Evolutionary conservation across 2,329 filamentous ascomycete genomes (phyloP), one percentile per base, ranked within the genome.

Genomic region (Cladophialophora yegresii): DNA sequence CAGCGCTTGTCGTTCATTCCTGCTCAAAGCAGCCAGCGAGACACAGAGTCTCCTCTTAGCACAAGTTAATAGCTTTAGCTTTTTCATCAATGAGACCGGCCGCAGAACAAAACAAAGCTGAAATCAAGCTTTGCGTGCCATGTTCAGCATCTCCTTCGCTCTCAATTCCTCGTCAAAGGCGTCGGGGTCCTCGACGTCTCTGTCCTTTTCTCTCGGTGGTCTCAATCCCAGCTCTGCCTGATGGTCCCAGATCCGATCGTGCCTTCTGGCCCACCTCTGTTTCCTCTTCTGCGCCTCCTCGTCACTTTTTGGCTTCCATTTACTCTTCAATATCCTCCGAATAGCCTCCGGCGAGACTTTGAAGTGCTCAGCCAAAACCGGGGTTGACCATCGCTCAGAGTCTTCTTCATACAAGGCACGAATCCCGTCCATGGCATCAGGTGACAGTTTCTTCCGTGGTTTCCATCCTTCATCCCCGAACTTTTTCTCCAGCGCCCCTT

Each of bases 351-450:
- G 82, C 0, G 92, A 92, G n/a, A 97, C 82, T 75, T 92, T 83
- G 77, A 98, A 99, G 71, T 92, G 86, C 1, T 87, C 74, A 0
- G 93, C 86, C 13, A 98, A 85, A 36, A 86, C 83, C 16, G 83
- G 77, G 0, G 90, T 96, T 3, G 89, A 90, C 79, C 92, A 97
- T 63, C 84, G 82, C 2, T 89, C 83, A 0, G 93, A 92, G 67
- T 92, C 89, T 71, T 92, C 87, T 28, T 84, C 80, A 75, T 97
- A 87, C 36, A 99, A 81, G 22, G 90, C 88, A 49, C 92, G 87
- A 71, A 99, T 96, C 49, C 92, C 93, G n/a, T 90, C 88, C 33
- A 97, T 81, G 0, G 93, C 92, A 76, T 98, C 93, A 0, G 95
- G 95, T 0, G 95, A 98, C 9, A 99, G 83, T 64, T 88, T 88